phyloP scores from a whole-genome alignment of 2,329 filamentous ascomycete genomes.

The Trichoderma citrinoviride region DNA sequence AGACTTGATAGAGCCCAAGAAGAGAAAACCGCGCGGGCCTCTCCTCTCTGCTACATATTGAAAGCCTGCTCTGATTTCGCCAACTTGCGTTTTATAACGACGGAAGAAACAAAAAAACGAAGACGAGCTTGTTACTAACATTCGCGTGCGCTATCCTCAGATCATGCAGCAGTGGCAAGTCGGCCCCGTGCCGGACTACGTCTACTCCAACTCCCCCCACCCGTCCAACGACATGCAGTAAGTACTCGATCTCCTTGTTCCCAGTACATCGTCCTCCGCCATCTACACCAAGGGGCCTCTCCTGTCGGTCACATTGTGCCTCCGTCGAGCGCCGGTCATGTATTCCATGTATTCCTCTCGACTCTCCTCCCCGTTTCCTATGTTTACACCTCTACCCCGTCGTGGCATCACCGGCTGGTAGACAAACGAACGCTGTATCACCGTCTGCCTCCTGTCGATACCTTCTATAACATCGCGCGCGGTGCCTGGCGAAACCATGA shows the following conservation, averaged over 20 bases:
- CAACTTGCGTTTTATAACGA: not conserved
- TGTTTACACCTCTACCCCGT: conserved; percentile 20
- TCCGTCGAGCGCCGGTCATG: conserved; percentile 14
- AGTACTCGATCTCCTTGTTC: conserved; percentile 45
- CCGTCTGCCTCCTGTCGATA: conserved; percentile 25
- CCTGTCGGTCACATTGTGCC: conserved; percentile 5
- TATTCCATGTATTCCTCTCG: conserved; percentile 25
- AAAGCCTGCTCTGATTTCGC: conserved; percentile 19
- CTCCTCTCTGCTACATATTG: conserved; percentile 1
- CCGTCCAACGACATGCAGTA: conserved; percentile 58
- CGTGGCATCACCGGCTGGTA: conserved; percentile 20
- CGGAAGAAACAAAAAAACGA: not conserved
- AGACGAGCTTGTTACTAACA: conserved; percentile 26
- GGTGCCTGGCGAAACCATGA: conserved; percentile 24
- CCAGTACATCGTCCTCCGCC: conserved; percentile 30
- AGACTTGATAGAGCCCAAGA: not conserved
- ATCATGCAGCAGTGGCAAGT: conserved; percentile 63
- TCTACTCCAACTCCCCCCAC: conserved; percentile 54
- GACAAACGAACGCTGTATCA: conserved; percentile 29
- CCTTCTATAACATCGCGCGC: conserved; percentile 26
- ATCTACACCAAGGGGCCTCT: conserved; percentile 20
- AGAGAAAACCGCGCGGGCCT: not conserved
- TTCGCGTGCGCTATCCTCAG: conserved; percentile 35
- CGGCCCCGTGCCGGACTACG: conserved; percentile 59
- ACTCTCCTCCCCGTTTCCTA: not conserved